A percentile compares a stretch with the other conserved stretches of the same genome.
Evolutionary conservation across 2,329 filamentous ascomycete species (phyloP).

Genomic region (Monilinia laxa): DNA sequence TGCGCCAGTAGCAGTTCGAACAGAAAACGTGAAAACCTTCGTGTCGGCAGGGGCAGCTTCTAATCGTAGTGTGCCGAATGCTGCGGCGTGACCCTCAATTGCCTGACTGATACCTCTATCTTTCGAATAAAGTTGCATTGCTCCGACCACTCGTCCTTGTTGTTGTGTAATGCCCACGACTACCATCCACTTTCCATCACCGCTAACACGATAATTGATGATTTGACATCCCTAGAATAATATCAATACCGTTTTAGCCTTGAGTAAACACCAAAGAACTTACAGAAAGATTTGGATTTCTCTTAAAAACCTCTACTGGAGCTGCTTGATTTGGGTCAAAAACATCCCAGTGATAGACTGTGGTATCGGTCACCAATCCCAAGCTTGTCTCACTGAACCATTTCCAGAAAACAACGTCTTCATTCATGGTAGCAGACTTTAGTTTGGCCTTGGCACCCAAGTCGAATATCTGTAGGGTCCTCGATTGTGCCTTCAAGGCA

Average conservation of each 20-base stretch:
- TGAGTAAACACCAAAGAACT: constrained; percentile 41
- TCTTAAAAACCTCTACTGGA: constrained; percentile 90
- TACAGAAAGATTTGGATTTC: constrained; percentile 85
- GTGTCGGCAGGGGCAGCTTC: constrained; percentile 89
- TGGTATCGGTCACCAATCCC: constrained; percentile 85
- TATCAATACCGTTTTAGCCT: constrained; percentile 26
- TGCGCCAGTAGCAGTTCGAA: constrained; percentile 82
- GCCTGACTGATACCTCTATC: constrained; percentile 96
- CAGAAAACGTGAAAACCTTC: constrained; percentile 95
- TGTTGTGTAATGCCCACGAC: constrained; percentile 94
- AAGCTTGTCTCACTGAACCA: constrained; percentile 91
- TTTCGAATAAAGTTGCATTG: constrained; percentile 95
- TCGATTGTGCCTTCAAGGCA: constrained; percentile 88
- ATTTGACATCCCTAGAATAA: constrained; percentile 83
- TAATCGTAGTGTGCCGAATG: constrained; percentile 84
- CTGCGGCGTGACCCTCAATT: constrained; percentile 94
- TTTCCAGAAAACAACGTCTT: constrained; percentile 99
- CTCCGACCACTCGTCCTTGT: constrained; percentile 88
- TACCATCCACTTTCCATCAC: constrained; percentile 97
- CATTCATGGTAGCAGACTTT: constrained; percentile 93
- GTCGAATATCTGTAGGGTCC: constrained; percentile 97
- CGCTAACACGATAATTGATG: constrained; percentile 97
- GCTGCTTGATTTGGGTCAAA: constrained; percentile 77
- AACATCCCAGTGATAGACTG: constrained; percentile 97
- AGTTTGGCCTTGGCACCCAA: constrained; percentile 90